Evolutionary conservation across 1,284 basidiomycete genomes (phyloP).

Genomic region (Papiliotrema nemorosa): DNA sequence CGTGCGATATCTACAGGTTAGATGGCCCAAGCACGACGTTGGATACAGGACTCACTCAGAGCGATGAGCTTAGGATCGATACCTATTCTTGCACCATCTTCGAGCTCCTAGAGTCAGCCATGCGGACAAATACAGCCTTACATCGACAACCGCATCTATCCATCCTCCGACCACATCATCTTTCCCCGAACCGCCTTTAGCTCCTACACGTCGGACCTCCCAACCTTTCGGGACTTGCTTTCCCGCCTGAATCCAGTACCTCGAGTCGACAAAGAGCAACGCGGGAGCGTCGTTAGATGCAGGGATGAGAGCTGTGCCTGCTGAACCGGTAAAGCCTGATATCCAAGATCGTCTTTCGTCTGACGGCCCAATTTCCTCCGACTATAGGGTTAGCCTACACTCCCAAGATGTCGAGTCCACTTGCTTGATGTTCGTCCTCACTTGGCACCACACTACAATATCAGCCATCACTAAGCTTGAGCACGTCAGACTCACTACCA

Average conservation of each 20-base stretch:
- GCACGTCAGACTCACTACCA: conserved; percentile 66
- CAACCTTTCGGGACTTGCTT: conserved; percentile 71
- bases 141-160: conserved; percentile 54
- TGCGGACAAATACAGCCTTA: background rate
- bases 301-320: conserved; percentile 75
- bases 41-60: conserved; percentile 48
- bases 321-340: conserved; percentile 81
- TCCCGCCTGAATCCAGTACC: conserved; percentile 83
- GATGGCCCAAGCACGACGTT: background rate
- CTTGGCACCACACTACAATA: conserved; percentile 63
- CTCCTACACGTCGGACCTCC: conserved; percentile 67
- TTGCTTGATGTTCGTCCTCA: conserved; percentile 74
- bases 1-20: conserved; percentile 14
- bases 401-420: background rate
- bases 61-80: conserved; percentile 86
- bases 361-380: conserved; percentile 75
- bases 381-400: conserved; percentile 36
- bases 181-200: conserved; percentile 49
- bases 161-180: conserved; percentile 59
- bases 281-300: conserved; percentile 44
- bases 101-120: conserved; percentile 52
- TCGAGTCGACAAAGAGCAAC: conserved; percentile 72
- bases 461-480: conserved; percentile 2
- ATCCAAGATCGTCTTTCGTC: conserved; percentile 82
- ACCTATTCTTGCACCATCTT: conserved; percentile 63